phyloP scores from a whole-genome alignment of 2,329 filamentous ascomycete genomes.

The Penicillium sp. region DNA sequence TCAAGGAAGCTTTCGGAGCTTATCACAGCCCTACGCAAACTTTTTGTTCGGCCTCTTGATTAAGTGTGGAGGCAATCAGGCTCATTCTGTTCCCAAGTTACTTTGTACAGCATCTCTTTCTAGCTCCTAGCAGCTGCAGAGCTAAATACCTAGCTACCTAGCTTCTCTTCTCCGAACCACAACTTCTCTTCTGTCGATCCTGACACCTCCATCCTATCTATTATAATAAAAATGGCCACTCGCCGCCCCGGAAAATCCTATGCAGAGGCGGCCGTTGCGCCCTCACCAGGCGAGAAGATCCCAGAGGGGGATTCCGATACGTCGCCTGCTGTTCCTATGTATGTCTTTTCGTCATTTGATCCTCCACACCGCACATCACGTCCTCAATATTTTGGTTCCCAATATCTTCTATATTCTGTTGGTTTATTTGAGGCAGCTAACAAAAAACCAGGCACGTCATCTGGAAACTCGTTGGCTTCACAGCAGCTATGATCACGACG shows the following conservation, averaged over 20 bases:
- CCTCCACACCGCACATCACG: background rate
- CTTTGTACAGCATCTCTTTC: too few relatives aligned
- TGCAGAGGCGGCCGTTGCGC: slow-evolving; percentile 35
- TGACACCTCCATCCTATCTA: background rate
- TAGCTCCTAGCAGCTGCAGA: too few relatives aligned
- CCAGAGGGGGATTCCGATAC: slow-evolving; percentile 68
- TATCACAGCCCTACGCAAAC: background rate
- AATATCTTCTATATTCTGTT: background rate
- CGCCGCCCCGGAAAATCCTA: slow-evolving; percentile 37
- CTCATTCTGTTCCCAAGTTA: too few relatives aligned
- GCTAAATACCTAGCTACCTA: too few relatives aligned
- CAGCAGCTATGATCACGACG: slow-evolving; percentile 83
- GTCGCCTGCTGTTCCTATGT: slow-evolving; percentile 83
- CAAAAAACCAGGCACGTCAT: slow-evolving; percentile 69
- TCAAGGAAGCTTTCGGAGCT: slow-evolving; percentile 4
- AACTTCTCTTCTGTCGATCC: background rate
- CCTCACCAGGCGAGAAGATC: slow-evolving; percentile 40
- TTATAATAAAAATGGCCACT: slow-evolving; percentile 33
- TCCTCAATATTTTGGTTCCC: background rate
- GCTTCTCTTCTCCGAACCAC: background rate
- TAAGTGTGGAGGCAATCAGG: too few relatives aligned
- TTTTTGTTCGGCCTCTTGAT: too few relatives aligned
- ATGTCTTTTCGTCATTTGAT: slow-evolving; percentile 40
- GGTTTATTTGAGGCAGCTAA: background rate
- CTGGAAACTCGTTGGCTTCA: slow-evolving; percentile 86